Base-by-base conservation (phyloP, 2,329 filamentous ascomycete species). In the Exophiala calicioides region DNA sequence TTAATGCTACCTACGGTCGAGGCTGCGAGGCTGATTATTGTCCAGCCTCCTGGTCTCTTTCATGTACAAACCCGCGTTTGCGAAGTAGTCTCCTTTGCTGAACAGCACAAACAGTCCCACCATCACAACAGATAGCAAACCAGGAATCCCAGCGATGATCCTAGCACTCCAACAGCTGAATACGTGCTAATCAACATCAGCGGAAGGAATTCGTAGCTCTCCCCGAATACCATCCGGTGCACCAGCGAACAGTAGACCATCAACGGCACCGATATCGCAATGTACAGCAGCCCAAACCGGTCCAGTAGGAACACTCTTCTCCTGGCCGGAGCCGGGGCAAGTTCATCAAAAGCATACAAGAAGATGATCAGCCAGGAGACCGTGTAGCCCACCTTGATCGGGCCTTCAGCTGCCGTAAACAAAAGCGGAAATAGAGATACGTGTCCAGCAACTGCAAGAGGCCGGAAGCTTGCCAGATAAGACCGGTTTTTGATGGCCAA, bases 181-280 rank as follows among this genome's bases (percentile, higher is more conserved):
- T 97, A 98, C 9, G 88, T 86, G 73, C 91, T 97, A 58, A 85
- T 96, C 64, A 97, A 93, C 91, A 98, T 97, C 59, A 97, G 73
- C 19, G 93, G 93, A 44, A 98, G 69, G 67, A 97, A 98, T 68
- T 96, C 89, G 60, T 87, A 88, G 54, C 75, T 80, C 61, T 82
- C 79, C 0, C 90, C 90, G 70, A 95, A 96, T 3, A 94, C 71
- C n/a, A 91, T 66, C 36, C 81, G 79, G 66, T 98, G 93, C 5
- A 93, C 56, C 39, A 96, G 67, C 8, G 90, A 95, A 66, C 88
- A 90, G 68, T 98, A 98, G 2, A 85, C 69, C 45, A 97, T 88
- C 53, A 97, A 71, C 7, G 91, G 93, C 50, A 97, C 90, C 60
- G 90, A 88, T 49, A 96, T 73, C 0, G 86, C 84, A 60, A 95